Evolutionary conservation across 2,329 filamentous ascomycete species (phyloP).

Genomic region (Colletotrichum somersetense): DNA sequence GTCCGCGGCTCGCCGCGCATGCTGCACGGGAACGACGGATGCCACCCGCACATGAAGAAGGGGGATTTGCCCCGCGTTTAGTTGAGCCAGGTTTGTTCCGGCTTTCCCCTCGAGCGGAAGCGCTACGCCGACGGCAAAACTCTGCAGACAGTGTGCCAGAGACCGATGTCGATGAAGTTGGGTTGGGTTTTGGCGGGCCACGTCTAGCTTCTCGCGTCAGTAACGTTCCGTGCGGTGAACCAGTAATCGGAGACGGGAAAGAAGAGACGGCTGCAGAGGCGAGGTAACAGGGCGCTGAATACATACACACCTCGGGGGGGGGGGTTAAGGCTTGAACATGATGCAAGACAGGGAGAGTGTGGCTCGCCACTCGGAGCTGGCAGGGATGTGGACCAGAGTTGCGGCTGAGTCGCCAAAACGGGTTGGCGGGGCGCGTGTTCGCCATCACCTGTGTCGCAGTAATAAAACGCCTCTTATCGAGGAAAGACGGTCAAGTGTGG

Average conservation of each 20-base stretch:
- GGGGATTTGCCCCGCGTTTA: conserved; percentile 27
- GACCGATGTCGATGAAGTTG: neutral
- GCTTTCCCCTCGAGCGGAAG: neutral
- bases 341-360: conserved; percentile 14
- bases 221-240: neutral
- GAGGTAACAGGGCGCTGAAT: neutral
- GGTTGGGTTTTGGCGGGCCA: conserved; percentile 21
- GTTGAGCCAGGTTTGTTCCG: neutral
- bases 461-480: neutral
- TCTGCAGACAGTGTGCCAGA: neutral
- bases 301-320: neutral
- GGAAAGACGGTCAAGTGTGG: conserved; percentile 9
- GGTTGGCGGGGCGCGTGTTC: conserved; percentile 27
- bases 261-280: neutral
- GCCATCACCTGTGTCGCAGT: conserved; percentile 13
- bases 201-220: conserved; percentile 13
- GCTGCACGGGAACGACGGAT: conserved; percentile 2
- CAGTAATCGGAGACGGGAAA: conserved; percentile 22
- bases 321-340: neutral
- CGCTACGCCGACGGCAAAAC: conserved; percentile 10
- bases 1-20: conserved; percentile 7
- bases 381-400: conserved; percentile 31
- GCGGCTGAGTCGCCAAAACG: conserved; percentile 34
- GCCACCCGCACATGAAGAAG: conserved; percentile 11
- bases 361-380: conserved; percentile 27